phyloP scores from a whole-genome alignment of 2,329 filamentous ascomycete species.

The Dendryphion nanum region DNA sequence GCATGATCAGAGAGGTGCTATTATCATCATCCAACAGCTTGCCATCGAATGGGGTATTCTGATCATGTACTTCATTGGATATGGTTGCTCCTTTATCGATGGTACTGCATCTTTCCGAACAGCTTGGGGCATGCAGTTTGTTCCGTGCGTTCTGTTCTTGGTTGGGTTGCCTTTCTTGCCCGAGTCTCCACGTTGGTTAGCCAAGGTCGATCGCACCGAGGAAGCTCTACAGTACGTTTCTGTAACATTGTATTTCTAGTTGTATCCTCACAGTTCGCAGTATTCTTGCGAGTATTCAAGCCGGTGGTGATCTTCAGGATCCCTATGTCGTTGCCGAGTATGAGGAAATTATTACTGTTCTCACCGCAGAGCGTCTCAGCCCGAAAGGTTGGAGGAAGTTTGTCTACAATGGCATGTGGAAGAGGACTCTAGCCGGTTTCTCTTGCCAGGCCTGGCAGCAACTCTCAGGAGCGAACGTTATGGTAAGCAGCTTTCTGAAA shows the following conservation, averaged over 20 bases:
- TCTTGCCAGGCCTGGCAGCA: constrained; percentile 59
- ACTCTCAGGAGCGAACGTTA: constrained; percentile 30
- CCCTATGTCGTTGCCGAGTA: constrained; percentile 50
- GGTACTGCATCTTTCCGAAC: constrained; percentile 44
- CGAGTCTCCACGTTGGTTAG: constrained; percentile 49
- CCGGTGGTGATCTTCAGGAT: constrained; percentile 44
- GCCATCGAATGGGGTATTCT: constrained; percentile 43
- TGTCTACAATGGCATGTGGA: constrained; percentile 58
- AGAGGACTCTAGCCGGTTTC: constrained; percentile 55
- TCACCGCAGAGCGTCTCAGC: constrained; percentile 42
- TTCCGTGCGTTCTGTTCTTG: constrained; percentile 47
- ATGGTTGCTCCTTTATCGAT: constrained; percentile 46
- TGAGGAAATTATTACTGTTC: constrained; percentile 46
- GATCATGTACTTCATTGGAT: constrained; percentile 43
- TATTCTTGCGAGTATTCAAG: constrained; percentile 47
- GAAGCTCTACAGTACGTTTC: background rate
- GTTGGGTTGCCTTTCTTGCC: constrained; percentile 48
- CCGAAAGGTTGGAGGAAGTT: constrained; percentile 45
- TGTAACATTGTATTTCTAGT: background rate
- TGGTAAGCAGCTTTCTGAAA: too few species aligned
- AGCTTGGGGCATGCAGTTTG: constrained; percentile 48
- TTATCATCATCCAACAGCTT: constrained; percentile 46
- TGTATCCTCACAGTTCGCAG: background rate
- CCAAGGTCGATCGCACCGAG: constrained; percentile 33
- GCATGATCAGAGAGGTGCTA: constrained; percentile 42